Evolutionary conservation across 306 rosid genomes (phyloP), one percentile per base, ranked within the genome.

Genomic region (Cyclanthera cordifolia): DNA sequence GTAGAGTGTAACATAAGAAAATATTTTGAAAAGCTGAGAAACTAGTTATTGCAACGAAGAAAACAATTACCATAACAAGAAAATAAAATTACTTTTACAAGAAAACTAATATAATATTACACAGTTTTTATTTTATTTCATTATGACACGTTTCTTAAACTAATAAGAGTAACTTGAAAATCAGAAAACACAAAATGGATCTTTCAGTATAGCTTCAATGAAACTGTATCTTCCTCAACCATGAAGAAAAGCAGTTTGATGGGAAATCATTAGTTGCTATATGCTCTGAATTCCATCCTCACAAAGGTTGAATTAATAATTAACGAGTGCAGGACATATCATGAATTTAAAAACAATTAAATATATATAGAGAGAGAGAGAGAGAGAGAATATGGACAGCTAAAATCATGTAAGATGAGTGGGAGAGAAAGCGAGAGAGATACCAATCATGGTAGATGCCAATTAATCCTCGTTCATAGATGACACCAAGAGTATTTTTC

Each of bases 391-490:
- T 61, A 20, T 23, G 8, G 16, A 66, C 53, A 23, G 23, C 41
- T 43, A 43, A 66, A 66, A 16, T 24, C 39, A 53, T 53, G 0
- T 37, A 69, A 28, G 59, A 51, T 51, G 21, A 4, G 48, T 43
- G 46, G 55, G 30, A 27, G 30, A 27, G 30, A 27, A 27, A 34
- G 41, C 5, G 68, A 56, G 55, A 74, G 46, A 32, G n/a, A 74
- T 85, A 94, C 96, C 99, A 94, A 77, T 94, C 92, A 67, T 93
- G 99, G 75, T 86, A 90, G 82, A 93, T 94, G 71, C 97, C 99
- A 51, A 85, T 88, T 71, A 94, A 81, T 67, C 99, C 95, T 69
- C 95, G 83, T 72, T 90, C 88, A 70, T 85, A 93, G 56, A 89
- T 69, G 60, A 77, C 86, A 67, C 96, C 95, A 27, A 93, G 80